These are phyloP conservation scores for Metroxylon sagu DNA, from an alignment of 176 grass and related monocot species.

Conservation along the genomic window DNA sequence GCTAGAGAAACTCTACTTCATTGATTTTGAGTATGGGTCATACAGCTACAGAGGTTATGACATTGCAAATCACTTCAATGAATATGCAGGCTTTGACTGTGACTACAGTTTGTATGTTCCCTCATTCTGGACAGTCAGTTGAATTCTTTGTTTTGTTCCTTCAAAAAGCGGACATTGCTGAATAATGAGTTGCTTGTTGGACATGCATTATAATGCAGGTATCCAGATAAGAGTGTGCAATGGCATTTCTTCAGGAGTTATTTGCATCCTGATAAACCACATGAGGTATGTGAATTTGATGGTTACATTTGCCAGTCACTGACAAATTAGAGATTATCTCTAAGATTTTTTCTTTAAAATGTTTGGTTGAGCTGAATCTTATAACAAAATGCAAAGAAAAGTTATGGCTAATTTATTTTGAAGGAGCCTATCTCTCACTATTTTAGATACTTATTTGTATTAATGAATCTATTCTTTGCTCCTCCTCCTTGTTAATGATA, in stretches of 20 bases:
- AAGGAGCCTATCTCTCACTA: not conserved
- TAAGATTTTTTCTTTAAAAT: too few species aligned
- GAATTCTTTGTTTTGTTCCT: too few species aligned
- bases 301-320: slow-evolving; percentile 3
- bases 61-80: slow-evolving; percentile 98
- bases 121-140: not conserved
- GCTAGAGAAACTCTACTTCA: slow-evolving; percentile 88
- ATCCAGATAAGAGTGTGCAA: slow-evolving; percentile 85
- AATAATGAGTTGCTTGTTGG: slow-evolving; percentile 12
- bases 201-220: slow-evolving; percentile 42
- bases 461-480: not conserved
- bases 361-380: too few species aligned
- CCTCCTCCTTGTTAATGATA: too few species aligned
- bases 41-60: slow-evolving; percentile 92
- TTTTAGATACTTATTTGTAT: not conserved
- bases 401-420: not conserved
- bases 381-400: too few species aligned
- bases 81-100: slow-evolving; percentile 91
- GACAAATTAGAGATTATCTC: too few species aligned
- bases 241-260: slow-evolving; percentile 96
- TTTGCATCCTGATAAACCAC: slow-evolving; percentile 48
- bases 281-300: slow-evolving; percentile 46
- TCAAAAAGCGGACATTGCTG: not conserved
- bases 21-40: slow-evolving; percentile 98
- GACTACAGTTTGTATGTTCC: slow-evolving; percentile 75